These are phyloP conservation scores for Biscogniauxia marginata DNA, from an alignment of 2,329 filamentous ascomycete species.

Conservation along the genomic window DNA sequence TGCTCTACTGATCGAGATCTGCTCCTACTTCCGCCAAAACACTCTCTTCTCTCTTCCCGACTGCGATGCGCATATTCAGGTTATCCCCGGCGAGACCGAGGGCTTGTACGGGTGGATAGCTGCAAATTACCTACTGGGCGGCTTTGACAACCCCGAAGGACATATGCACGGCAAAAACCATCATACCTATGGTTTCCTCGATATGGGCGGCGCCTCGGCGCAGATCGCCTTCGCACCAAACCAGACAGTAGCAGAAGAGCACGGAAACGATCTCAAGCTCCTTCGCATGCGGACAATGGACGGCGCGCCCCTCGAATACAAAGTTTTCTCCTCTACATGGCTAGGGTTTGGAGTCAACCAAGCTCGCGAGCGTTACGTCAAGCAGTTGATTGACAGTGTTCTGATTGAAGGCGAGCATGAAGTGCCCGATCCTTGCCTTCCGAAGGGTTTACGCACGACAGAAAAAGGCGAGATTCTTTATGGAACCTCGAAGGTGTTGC, in stretches of 20 bases:
- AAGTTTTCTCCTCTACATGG: constrained; percentile 95
- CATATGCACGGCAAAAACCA: constrained; percentile 84
- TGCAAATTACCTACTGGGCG: constrained; percentile 89
- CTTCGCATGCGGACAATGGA: constrained; percentile 81
- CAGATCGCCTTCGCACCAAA: constrained; percentile 98
- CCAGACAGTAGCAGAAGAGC: constrained; percentile 81
- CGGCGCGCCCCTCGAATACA: constrained; percentile 75
- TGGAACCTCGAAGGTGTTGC: constrained; percentile 41
- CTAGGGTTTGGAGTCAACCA: constrained; percentile 96
- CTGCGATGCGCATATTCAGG: constrained; percentile 84
- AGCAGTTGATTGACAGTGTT: constrained; percentile 68
- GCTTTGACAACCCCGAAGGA: constrained; percentile 74
- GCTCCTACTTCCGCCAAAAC: constrained; percentile 73
- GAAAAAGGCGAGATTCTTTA: constrained; percentile 62
- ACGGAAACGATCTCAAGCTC: constrained; percentile 84
- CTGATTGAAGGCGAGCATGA: constrained; percentile 59
- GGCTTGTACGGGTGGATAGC: constrained; percentile 97
- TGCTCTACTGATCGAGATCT: constrained; percentile 73
- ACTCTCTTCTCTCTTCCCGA: constrained; percentile 87
- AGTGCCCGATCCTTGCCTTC: constrained; percentile 88
- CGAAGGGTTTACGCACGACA: constrained; percentile 70
- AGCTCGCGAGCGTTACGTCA: constrained; percentile 81
- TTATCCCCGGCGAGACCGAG: constrained; percentile 94
- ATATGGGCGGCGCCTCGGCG: constrained; percentile 97
- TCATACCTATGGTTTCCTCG: constrained; percentile 93